A percentile compares a stretch with the other conserved stretches of the same genome.
Conservation (phyloP, 805 yeast species). For the Millerago galiae region DNA sequence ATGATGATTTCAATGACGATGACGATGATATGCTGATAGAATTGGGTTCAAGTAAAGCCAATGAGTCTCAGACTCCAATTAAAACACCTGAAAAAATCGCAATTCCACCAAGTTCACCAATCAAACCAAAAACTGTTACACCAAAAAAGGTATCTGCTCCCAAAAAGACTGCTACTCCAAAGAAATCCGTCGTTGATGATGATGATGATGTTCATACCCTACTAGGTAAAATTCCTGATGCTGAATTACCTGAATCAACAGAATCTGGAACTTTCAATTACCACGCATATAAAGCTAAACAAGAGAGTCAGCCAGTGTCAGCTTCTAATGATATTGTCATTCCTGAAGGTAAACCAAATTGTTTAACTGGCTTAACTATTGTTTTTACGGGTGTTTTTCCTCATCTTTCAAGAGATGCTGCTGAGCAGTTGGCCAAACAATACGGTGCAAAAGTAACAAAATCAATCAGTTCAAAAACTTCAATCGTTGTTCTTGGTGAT, state of each 20-base stretch:
- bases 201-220: conserved; percentile 46
- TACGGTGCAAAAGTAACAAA: conserved; percentile 92
- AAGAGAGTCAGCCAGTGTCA: conserved; percentile 27
- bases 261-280: conserved; percentile 41
- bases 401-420: conserved; percentile 64
- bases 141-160: not conserved
- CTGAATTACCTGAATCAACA: conserved; percentile 46
- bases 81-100: not conserved
- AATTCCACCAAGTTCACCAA: not conserved
- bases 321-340: conserved; percentile 39
- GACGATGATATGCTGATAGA: not conserved
- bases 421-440: conserved; percentile 69
- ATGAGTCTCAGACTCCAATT: not conserved
- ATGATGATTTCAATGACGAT: conserved; percentile 14
- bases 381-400: conserved; percentile 93
- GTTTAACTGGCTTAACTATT: conserved; percentile 81
- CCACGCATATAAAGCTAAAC: conserved; percentile 49
- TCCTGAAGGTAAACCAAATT: conserved; percentile 81
- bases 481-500: conserved; percentile 83
- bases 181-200: not conserved
- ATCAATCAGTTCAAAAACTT: conserved; percentile 78
- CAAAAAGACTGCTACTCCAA: not conserved
- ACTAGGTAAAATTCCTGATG: conserved; percentile 64
- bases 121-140: not conserved
- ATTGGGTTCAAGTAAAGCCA: not conserved